Base-by-base conservation (phyloP, 768 basidiomycete genomes). In the Agaricus subrufescens region DNA sequence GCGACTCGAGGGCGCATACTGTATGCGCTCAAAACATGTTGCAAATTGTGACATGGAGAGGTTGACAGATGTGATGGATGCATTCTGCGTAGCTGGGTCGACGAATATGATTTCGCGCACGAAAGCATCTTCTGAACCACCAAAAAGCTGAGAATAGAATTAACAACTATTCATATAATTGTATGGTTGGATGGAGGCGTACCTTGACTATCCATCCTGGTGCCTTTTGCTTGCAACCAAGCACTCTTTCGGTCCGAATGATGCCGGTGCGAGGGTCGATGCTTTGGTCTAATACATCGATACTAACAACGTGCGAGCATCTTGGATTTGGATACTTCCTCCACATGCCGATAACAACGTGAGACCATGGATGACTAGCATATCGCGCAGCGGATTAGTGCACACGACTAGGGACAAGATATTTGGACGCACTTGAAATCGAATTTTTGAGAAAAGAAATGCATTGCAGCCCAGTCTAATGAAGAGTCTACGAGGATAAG, bases 241-340 rank as follows among this genome's bases (percentile, higher is more conserved):
- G 67, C 40, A 97, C 77, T 58, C 94, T 82, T 72, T 98, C 95
- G 44, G 92, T 97, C 62, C 94, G 83, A 65, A 97, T 88, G 61
- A 96, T 81, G 31, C 95, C 95, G 9, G 91, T 94, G 54, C 77
- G 70, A 29, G 91, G 82, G 73, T 96, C 86, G 11, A 96, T 79
- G 11, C 86, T 80, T 60, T 94, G 86, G 74, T 93, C 89, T 54
- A 96, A 58, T 29, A 94, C 92, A 70, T 94, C 91, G 66, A 94
- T 81, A 61, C 88, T 89, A 62, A 92, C 76, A 62, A 94, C 92
- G 69, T 94, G 92, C 25, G 88, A 82, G 72, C 91, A 93, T 65
- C 89, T 89, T 52, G 93, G 88, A 69, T 96, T 96, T 50, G 94
- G 94, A 71, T 97, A 97, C 79, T 97, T 97, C 62, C 88, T 86